Conservation (phyloP, 805 yeast species). For the Candida maris region DNA sequence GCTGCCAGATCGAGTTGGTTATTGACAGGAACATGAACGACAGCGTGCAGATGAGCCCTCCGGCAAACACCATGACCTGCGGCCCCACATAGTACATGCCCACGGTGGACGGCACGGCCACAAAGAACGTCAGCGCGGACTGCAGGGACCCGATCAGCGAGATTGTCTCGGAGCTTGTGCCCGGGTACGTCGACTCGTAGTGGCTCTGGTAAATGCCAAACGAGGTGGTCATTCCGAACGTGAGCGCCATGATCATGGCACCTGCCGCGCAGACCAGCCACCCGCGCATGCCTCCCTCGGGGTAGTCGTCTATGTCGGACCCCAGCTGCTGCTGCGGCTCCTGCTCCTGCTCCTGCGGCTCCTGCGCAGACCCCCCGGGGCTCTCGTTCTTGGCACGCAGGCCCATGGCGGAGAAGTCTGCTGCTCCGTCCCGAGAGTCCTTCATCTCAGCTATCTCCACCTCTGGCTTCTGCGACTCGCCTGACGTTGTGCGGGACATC, state of each 20-base stretch:
- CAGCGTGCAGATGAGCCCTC: constrained; percentile 41
- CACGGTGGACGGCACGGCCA: constrained; percentile 47
- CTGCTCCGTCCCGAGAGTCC: no score
- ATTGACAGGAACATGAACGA: constrained; percentile 56
- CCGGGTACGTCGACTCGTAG: constrained; percentile 40
- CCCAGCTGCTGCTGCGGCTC: neutral
- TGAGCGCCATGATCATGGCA: constrained; percentile 42
- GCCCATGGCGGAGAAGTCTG: no score
- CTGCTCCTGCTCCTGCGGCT: no score
- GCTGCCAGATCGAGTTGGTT: constrained; percentile 57
- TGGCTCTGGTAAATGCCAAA: constrained; percentile 57
- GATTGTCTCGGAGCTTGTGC: constrained; percentile 42
- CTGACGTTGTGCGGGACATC: no score
- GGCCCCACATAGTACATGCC: constrained; percentile 43
- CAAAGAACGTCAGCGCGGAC: constrained; percentile 40
- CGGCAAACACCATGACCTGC: constrained; percentile 35
- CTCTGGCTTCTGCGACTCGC: no score
- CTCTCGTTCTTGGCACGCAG: no score
- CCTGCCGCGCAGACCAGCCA: constrained; percentile 53
- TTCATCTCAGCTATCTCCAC: no score
- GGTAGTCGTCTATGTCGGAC: constrained; percentile 4
- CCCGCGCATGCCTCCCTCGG: constrained; percentile 47
- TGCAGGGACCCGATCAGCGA: constrained; percentile 55
- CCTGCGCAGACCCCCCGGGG: no score
- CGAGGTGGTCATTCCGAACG: constrained; percentile 58